Evolutionary conservation across 768 basidiomycete genomes (phyloP), one percentile per base, ranked within the genome.

Genomic region (Cystofilobasidium ferigula): DNA sequence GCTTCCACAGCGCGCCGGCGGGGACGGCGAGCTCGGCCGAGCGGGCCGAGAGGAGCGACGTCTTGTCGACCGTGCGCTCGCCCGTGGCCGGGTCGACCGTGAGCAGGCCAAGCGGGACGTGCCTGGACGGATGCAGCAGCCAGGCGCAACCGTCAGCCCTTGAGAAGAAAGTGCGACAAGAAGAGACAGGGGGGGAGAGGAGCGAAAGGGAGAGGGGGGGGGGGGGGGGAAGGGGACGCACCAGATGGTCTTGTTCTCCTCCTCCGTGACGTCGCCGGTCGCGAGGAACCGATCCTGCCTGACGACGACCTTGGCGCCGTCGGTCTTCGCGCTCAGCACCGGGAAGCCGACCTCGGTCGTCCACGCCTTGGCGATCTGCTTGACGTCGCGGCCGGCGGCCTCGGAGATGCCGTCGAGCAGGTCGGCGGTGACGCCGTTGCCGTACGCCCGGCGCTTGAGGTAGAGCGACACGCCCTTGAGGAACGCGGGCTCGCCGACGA

Each of bases 221-320:
- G 22, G 45, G 59, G 4, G 13, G 12, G 14, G 47, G 38, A 6
- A 6, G 9, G 22, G 16, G 28, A 59, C 74, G 20, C 69, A 86
- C 93, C 93, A 97, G 66, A 89, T 80, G 1, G 88, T 93, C 74
- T 89, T 79, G 71, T 95, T 90, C 67, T 95, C 88, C 73, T 88
- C 83, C 13, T 83, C 82, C 71, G 85, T 83, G 12, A 84, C 84
- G 68, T 81, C 82, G 0, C 91, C 93, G 0, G 86, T 87, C 73
- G 89, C 86, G 56, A 98, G 79, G 82, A 95, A 98, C 24, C 95
- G 82, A 74, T 95, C 88, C 77, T 98, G 95, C 38, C 85, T 83
- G 62, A 98, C 80, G 63, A 79, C 81, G 71, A 99, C 84, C 69
- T 75, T 74, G 13, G 86, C 86, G 51, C 81, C 82, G 0, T 79